Base-by-base conservation (phyloP, 306 rosid species). In the Astragalus glycyphyllos region DNA sequence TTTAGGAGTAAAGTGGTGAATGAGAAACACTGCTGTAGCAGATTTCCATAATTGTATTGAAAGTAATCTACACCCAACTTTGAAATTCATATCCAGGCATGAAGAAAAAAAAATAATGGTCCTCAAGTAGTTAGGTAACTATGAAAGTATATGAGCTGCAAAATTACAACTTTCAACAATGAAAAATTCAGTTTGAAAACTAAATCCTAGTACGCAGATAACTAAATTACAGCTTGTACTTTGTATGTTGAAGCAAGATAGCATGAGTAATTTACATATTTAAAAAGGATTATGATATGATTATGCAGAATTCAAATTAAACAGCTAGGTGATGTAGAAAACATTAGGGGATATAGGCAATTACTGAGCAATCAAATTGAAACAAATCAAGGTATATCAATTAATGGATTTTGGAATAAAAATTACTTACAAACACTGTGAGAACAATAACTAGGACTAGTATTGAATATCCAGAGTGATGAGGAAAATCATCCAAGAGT, bases 1-100 rank as follows among this genome's bases (percentile, higher is more conserved):
- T 76, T 76, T 55, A 51, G 61, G 74, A 81, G 46, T 62, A 34
- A 56, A 55, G 70, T 20, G 41, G 79, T 34, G 42, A 55, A 69
- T 44, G 56, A 56, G 15, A 68, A 64, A 67, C 69, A 16, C 23
- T 10, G 76, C 35, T 47, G 47, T 42, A 62, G 48, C 44, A 69
- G 15, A 64, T 64, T 58, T 58, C 6, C 1, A 31, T 16, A 72
- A 20, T 1, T 17, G 65, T 7, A 46, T 46, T 55, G 59, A 69
- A 62, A 42, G 54, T 17, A 53, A 70, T 42, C 12, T 37, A 37
- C 45, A 31, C 8, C 11, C 7, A 58, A 37, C 35, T 38, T 31
- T 45, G 57, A 65, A 56, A 64, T 64, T 42, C 13, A 4, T 46
- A 45, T 44, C 8, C 11, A 42, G 53, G 45, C 38, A 74, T 35